phyloP scores from a whole-genome alignment of 345 rosid genomes.

The Pseudoturritis turrita region DNA sequence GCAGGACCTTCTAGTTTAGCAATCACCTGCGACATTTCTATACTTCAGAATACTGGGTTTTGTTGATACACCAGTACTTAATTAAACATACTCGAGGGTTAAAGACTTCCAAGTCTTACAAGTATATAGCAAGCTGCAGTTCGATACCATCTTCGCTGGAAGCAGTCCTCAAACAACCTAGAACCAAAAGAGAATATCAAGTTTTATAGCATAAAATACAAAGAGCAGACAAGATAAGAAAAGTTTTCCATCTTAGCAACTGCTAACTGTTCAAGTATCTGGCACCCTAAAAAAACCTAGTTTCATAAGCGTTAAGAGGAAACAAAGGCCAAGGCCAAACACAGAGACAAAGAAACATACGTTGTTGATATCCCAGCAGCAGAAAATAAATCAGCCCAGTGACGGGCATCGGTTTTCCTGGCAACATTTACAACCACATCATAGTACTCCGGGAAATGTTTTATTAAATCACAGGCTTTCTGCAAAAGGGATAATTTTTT shows the following conservation, averaged over 20 bases:
- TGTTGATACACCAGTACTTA: not conserved
- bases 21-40: constrained; percentile 59
- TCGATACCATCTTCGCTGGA: constrained; percentile 97
- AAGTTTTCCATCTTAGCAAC: not conserved
- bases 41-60: not conserved
- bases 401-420: constrained; percentile 96
- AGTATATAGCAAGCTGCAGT: constrained; percentile 99
- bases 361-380: constrained; percentile 99
- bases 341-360: constrained; percentile 39
- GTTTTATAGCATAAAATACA: constrained; percentile 1
- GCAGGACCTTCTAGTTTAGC: constrained; percentile 98
- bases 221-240: not conserved
- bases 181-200: constrained; percentile 16
- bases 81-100: constrained; percentile 3
- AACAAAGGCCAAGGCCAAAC: not conserved
- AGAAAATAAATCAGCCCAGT: constrained; percentile 94
- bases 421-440: constrained; percentile 99
- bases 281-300: not conserved
- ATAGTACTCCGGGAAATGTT: constrained; percentile 77
- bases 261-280: not conserved
- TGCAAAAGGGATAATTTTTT: constrained; percentile 60
- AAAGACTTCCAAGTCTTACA: constrained; percentile 46
- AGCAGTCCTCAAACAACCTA: constrained; percentile 97
- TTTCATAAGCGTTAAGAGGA: not conserved
- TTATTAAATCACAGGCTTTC: constrained; percentile 87